A percentile compares a stretch with the other conserved stretches of the same genome.
These are phyloP conservation scores for Entophlyctis helioformis DNA, from an alignment of 192 early-diverging fungal genomes.

Conservation along the genomic window DNA sequence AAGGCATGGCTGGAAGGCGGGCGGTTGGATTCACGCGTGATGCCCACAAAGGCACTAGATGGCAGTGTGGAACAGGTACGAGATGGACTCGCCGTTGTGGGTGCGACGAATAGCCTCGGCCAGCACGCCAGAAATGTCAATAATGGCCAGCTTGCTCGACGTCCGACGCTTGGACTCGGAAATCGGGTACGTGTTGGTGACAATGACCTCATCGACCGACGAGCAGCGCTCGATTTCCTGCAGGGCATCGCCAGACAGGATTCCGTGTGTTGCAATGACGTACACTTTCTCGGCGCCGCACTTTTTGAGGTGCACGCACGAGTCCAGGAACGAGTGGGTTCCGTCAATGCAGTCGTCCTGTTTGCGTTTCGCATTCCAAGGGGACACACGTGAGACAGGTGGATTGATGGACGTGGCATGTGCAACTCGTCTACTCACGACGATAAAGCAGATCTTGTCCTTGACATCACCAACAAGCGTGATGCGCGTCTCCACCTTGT, in stretches of 20 bases:
- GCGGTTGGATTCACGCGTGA: too few species aligned
- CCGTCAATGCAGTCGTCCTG: constrained; percentile 92
- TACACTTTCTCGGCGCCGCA: constrained; percentile 78
- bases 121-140: constrained; percentile 83
- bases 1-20: too few species aligned
- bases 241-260: constrained; percentile 80
- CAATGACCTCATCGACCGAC: constrained; percentile 67
- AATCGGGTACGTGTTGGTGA: constrained; percentile 86
- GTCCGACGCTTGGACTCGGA: constrained; percentile 51
- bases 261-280: constrained; percentile 89
- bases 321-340: constrained; percentile 80
- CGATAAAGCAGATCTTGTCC: constrained; percentile 34
- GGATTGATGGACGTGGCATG: too few species aligned
- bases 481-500: constrained; percentile 22
- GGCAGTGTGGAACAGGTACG: constrained; percentile 72
- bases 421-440: constrained; percentile 22
- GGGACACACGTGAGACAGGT: too few species aligned
- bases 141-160: constrained; percentile 66
- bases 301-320: constrained; percentile 77
- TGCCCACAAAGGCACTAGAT: too few species aligned
- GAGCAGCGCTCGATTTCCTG: constrained; percentile 71
- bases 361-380: not conserved
- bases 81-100: constrained; percentile 90
- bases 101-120: constrained; percentile 88
- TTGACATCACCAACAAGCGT: constrained; percentile 46